Conservation (phyloP, 164 flowering plant species). For the Aristolochia fimbriata region DNA sequence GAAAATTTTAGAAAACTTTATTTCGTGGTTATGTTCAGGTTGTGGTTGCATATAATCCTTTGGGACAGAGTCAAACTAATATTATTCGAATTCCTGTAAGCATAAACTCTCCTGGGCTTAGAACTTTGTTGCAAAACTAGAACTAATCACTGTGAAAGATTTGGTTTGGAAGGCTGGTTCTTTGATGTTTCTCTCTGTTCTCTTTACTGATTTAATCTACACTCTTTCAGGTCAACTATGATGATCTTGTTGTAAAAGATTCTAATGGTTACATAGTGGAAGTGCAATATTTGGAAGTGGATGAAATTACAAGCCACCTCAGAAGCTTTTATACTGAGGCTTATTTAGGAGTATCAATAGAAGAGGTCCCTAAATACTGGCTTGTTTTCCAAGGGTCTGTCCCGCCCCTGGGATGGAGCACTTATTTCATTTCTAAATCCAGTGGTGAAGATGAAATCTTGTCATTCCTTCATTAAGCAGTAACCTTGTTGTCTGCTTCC, state of each 20-base stretch:
- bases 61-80: conserved; percentile 76
- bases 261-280: conserved; percentile 39
- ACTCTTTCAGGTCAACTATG: conserved; percentile 45
- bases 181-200: background rate
- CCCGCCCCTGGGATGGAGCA: conserved; percentile 83
- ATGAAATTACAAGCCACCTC: conserved; percentile 51
- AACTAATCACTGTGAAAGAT: background rate
- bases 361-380: conserved; percentile 58
- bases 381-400: conserved; percentile 60
- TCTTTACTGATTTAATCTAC: background rate
- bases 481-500: background rate
- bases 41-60: conserved; percentile 79
- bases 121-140: background rate
- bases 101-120: conserved; percentile 7
- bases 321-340: conserved; percentile 56
- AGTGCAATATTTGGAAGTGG: conserved; percentile 49
- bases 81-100: conserved; percentile 70
- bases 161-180: too few species aligned
- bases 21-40: conserved; percentile 32
- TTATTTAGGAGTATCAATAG: conserved; percentile 37
- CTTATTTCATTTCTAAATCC: conserved; percentile 58
- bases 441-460: conserved; percentile 29
- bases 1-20: background rate
- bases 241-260: conserved; percentile 53
- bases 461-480: background rate